Evolutionary conservation across 164 flowering plant species (phyloP), one percentile per base, ranked within the genome.

Genomic region (Amborella trichopoda): DNA sequence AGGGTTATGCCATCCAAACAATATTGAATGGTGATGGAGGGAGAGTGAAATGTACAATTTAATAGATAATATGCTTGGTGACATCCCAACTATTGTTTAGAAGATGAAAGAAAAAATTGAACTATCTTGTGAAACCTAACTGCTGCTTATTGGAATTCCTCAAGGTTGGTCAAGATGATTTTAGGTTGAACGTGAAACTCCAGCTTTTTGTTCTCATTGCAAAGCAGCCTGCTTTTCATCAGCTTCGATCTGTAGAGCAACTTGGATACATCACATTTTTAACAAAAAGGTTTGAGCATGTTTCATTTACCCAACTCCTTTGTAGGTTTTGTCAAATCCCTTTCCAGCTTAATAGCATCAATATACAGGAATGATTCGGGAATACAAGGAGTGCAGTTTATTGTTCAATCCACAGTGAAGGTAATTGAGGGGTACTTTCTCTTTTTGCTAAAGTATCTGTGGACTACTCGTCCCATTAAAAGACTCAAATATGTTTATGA

Each of bases 241-340:
- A 86, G 65, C 96, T 91, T 60, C 69, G 98, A 72, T 64, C 96
- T 3, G 93, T 91, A 63, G 98, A 91, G 78, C 98, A 91, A 61
- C 94, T 91, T 69, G 98, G 98, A 34, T 91, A 91, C 65, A 77
- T 91, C 46, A 77, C 90, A 49, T 76, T 46, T 23, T 85, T 91
- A 39, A 41, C 63, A 68, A 81, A 63, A 68, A 80, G 93, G 98
- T 80, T 53, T 50, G 55, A 25, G 26, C 6, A 27, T 6, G 3
- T 18, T 26, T 40, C 4, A 19, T n/a, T 42, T 32, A 28, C 30
- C 34, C 27, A 18, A 2, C 4, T 44, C 32, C 32, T 18, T 26
- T 13, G 12, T 26, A 0, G 44, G 36, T 44, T 2, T 9, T 47
- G 6, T 19, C 28, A 18, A 24, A 21, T 34, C 8, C 16, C 18